Conservation (phyloP, 495 filamentous ascomycete species). For the Podospora australis region DNA sequence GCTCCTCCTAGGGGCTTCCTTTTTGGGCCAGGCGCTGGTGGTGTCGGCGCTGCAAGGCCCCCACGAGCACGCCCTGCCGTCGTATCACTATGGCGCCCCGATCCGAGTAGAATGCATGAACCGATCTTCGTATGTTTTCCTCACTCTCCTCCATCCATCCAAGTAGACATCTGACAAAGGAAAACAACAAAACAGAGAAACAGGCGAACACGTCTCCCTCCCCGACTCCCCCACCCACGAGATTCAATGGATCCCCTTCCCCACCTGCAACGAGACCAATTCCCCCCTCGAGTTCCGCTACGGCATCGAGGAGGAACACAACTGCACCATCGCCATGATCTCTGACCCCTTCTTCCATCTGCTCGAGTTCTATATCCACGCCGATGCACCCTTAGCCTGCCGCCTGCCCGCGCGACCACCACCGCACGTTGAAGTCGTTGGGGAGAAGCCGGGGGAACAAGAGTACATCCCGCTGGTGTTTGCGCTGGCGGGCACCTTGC, state of each 20-base stretch:
- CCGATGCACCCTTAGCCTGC: constrained; percentile 87
- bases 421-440: constrained; percentile 37
- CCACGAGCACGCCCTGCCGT: constrained; percentile 31
- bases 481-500: constrained; percentile 80
- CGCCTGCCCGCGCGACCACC: constrained; percentile 77
- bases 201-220: constrained; percentile 60
- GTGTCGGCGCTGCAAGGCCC: not conserved
- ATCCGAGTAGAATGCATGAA: constrained; percentile 51
- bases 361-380: constrained; percentile 97
- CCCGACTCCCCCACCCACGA: constrained; percentile 62
- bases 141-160: constrained; percentile 1
- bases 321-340: constrained; percentile 84
- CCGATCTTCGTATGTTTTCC: constrained; percentile 42
- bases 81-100: constrained; percentile 44
- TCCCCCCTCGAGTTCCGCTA: constrained; percentile 77
- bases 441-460: constrained; percentile 35
- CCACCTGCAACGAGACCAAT: constrained; percentile 82
- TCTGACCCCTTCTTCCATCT: constrained; percentile 91
- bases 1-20: constrained; percentile 12
- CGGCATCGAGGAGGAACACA: constrained; percentile 75
- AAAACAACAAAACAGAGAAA: constrained; percentile 44
- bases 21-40: constrained; percentile 3
- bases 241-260: constrained; percentile 92
- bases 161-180: not conserved
- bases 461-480: constrained; percentile 67